A percentile compares a stretch with the other conserved stretches of the same genome.
phyloP scores from a whole-genome alignment of 331 rosid species.

The Spiraea crenata region DNA sequence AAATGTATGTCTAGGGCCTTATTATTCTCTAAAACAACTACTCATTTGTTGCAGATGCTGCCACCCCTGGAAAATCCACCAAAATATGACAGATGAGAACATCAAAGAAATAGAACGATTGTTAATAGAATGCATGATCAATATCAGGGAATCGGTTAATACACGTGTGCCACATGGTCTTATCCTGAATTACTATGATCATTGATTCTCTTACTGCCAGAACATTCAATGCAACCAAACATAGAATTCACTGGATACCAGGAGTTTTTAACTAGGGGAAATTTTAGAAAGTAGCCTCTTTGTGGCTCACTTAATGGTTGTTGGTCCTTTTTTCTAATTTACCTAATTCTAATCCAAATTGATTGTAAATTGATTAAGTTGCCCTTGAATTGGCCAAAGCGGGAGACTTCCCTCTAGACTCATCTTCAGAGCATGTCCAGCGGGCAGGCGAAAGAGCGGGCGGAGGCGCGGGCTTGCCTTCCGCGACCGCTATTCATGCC shows the following conservation, averaged over 20 bases:
- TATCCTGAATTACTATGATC: conserved; percentile 8
- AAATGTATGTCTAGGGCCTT: conserved; percentile 6
- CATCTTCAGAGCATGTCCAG: conserved; percentile 84
- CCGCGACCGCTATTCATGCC: no score
- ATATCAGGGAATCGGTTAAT: neutral
- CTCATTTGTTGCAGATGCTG: conserved; percentile 11
- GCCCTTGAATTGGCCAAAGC: no score
- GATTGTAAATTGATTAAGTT: no score
- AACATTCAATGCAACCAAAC: neutral
- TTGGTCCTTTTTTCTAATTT: no score
- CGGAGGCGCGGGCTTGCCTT: no score
- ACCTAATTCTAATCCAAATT: no score
- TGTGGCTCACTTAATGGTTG: no score
- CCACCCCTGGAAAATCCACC: conserved; percentile 16
- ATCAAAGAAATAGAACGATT: neutral
- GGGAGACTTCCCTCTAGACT: no score
- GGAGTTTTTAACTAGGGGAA: neutral
- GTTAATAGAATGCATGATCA: neutral
- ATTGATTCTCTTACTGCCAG: neutral
- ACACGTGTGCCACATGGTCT: neutral
- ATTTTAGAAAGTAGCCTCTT: no score
- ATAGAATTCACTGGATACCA: neutral
- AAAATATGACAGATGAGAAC: neutral
- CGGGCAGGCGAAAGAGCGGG: no score
- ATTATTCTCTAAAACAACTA: conserved; percentile 33